phyloP scores from a whole-genome alignment of 73 alveolate genomes.

The Blepharisma stoltei region DNA sequence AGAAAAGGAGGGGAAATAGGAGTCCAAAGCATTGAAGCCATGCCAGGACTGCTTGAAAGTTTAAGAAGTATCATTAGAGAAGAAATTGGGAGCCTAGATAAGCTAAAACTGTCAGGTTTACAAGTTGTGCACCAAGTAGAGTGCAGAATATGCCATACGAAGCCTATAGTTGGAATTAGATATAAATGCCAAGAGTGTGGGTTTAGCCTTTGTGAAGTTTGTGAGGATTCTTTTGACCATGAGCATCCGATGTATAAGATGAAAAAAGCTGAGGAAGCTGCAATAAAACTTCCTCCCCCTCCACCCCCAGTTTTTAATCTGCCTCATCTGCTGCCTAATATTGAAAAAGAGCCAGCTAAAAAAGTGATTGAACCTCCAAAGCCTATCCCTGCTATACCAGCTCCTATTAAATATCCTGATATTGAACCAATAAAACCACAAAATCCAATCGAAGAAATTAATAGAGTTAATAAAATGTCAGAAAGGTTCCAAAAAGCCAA shows the following conservation, averaged over 20 bases:
- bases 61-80: slow-evolving; percentile 10
- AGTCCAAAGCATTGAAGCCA: no score
- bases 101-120: slow-evolving; percentile 1
- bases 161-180: slow-evolving; percentile 88
- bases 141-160: slow-evolving; percentile 79
- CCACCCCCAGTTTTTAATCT: no score
- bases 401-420: no score
- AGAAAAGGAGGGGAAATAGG: no score
- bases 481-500: no score
- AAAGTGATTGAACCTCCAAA: no score
- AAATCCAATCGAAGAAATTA: no score
- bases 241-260: slow-evolving; percentile 49
- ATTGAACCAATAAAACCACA: no score
- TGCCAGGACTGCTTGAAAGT: not conserved
- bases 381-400: no score
- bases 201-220: slow-evolving; percentile 80
- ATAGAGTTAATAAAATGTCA: no score
- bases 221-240: slow-evolving; percentile 66
- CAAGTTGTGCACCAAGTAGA: slow-evolving; percentile 39
- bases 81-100: not conserved
- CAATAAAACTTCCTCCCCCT: not conserved
- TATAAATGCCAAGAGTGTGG: slow-evolving; percentile 78
- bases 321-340: no score
- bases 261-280: slow-evolving; percentile 13
- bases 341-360: no score